phyloP scores from a whole-genome alignment of 768 basidiomycete species.

The Termitomyces sp. region DNA sequence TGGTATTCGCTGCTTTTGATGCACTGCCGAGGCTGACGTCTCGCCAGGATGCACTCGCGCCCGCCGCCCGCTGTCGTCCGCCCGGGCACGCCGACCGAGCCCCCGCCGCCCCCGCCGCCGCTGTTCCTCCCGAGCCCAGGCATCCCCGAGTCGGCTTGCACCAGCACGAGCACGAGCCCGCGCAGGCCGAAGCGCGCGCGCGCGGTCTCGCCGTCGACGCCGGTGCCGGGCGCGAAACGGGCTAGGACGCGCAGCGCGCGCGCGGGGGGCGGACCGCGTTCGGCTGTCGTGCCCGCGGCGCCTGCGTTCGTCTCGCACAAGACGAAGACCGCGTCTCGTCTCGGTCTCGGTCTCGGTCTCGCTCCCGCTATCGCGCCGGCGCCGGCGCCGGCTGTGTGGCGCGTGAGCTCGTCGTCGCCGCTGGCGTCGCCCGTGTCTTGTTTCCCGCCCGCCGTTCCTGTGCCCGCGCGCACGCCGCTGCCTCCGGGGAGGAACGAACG shows the following conservation, averaged over 20 bases:
- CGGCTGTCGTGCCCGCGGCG: too few relatives aligned
- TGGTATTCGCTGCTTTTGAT: neutral
- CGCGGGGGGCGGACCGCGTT: too few relatives aligned
- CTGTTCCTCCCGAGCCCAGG: neutral
- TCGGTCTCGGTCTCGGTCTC: neutral
- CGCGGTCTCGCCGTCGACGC: neutral
- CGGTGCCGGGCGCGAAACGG: too few relatives aligned
- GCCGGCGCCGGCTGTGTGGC: neutral
- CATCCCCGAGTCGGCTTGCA: too few relatives aligned
- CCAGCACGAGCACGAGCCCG: too few relatives aligned
- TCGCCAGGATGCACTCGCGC: neutral
- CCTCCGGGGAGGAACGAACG: neutral
- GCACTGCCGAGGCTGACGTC: too few relatives aligned
- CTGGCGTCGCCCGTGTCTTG: neutral
- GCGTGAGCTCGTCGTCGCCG: conserved; percentile 2
- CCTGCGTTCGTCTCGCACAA: too few relatives aligned
- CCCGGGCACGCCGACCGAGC: neutral
- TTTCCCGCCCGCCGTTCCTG: neutral
- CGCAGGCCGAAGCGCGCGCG: neutral
- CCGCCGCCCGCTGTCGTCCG: neutral
- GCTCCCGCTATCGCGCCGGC: neutral
- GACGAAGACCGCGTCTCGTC: too few relatives aligned
- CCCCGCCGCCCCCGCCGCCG: neutral
- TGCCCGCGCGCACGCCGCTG: neutral
- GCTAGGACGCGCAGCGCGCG: too few relatives aligned